These are phyloP conservation scores for Bolboschoenus planiculmis DNA, from an alignment of 176 grass and related monocot genomes.

Conservation along the genomic window DNA sequence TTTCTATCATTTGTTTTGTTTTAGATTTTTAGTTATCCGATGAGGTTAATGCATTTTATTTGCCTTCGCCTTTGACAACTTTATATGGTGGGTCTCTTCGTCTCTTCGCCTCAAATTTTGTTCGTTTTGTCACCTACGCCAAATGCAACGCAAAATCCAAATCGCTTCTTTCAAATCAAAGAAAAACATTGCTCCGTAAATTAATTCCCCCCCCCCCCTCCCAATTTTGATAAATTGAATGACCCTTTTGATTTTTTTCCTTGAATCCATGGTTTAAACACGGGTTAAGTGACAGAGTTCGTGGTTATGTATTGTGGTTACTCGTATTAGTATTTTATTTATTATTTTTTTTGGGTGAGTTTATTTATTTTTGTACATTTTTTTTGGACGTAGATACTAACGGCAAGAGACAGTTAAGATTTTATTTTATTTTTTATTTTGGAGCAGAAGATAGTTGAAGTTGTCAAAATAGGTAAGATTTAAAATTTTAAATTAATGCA, in stretches of 20 bases:
- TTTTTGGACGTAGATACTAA: neutral
- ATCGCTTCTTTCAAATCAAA: neutral
- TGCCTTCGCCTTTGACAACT: neutral
- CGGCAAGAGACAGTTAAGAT: neutral
- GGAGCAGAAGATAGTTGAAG: neutral
- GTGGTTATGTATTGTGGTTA: neutral
- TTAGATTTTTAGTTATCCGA: neutral
- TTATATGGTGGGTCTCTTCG: neutral
- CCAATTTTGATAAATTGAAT: neutral
- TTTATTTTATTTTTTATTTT: neutral
- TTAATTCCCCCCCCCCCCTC: neutral
- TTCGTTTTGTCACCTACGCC: conserved; percentile 1
- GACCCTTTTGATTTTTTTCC: too few relatives aligned
- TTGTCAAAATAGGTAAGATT: neutral
- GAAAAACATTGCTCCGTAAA: neutral
- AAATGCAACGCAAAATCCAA: neutral
- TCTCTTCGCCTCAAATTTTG: conserved; percentile 17
- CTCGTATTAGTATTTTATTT: neutral
- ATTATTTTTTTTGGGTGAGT: neutral
- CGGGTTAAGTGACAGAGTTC: too few relatives aligned
- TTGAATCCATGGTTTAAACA: neutral
- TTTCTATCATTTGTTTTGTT: neutral
- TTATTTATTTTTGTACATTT: too few relatives aligned
- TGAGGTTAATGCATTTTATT: neutral
- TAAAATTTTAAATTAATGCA: neutral